phyloP scores from a whole-genome alignment of 129 eudicot genomes.

The Centella asiatica region DNA sequence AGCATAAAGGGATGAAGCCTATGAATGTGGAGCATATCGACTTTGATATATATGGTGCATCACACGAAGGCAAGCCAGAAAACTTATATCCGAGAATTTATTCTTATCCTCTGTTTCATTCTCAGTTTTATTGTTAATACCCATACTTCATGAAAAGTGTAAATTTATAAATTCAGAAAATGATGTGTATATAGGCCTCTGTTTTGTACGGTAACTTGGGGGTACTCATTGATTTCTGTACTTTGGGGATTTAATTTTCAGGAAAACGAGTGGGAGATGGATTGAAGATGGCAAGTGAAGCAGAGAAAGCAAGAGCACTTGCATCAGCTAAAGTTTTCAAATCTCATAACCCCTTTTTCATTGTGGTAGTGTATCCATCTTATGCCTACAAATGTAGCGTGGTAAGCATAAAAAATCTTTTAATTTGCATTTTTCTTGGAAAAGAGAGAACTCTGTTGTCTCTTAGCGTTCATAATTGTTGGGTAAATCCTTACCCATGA shows the following conservation, averaged over 20 bases:
- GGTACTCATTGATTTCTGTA: background rate
- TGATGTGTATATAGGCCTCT: too few relatives aligned
- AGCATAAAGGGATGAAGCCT: background rate
- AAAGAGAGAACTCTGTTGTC: too few relatives aligned
- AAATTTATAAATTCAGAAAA: too few relatives aligned
- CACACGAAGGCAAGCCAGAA: background rate
- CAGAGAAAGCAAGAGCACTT: constrained; percentile 11
- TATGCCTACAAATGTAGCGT: background rate
- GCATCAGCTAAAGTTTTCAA: constrained; percentile 15
- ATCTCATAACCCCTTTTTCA: constrained; percentile 18
- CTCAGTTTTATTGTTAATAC: too few relatives aligned
- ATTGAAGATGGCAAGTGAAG: background rate
- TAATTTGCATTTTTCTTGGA: too few relatives aligned
- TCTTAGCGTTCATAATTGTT: too few relatives aligned
- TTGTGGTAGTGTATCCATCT: constrained; percentile 5
- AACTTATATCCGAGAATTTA: background rate
- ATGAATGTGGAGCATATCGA: background rate
- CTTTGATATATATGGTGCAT: background rate
- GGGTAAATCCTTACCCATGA: too few relatives aligned
- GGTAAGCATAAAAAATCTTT: too few relatives aligned
- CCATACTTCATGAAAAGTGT: too few relatives aligned
- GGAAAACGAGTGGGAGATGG: background rate
- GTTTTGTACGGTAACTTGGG: too few relatives aligned
- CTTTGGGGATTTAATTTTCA: background rate
- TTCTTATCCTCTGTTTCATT: background rate